phyloP scores from a whole-genome alignment of 2,329 filamentous ascomycete species.

The Emmonsia crescens region DNA sequence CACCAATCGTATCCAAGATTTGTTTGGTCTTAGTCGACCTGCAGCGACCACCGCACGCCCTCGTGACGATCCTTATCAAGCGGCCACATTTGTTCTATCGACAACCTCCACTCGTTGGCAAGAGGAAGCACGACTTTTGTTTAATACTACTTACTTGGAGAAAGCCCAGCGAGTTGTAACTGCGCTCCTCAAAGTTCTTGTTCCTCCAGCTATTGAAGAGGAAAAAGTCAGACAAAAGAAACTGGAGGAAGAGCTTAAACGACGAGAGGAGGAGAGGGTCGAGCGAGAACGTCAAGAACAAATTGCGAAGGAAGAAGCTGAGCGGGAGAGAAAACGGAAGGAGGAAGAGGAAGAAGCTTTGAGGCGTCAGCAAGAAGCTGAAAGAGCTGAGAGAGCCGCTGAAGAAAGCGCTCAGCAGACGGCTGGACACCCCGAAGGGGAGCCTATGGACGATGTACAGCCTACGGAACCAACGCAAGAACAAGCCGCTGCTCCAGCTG shows the following conservation, averaged over 20 bases:
- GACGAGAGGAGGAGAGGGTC: conserved; percentile 51
- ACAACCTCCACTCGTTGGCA: conserved; percentile 70
- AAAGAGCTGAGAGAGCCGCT: conserved; percentile 39
- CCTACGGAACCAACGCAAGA: conserved; percentile 31
- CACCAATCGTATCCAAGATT: conserved; percentile 44
- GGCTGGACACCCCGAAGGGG: conserved; percentile 24
- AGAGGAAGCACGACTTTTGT: conserved; percentile 81
- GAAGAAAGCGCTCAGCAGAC: conserved; percentile 30
- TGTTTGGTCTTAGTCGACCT: conserved; percentile 25
- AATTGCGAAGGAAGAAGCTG: conserved; percentile 57
- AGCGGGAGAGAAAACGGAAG: conserved; percentile 56
- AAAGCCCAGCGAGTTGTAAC: conserved; percentile 58
- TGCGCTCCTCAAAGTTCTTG: conserved; percentile 59
- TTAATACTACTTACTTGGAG: conserved; percentile 57
- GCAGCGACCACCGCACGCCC: conserved; percentile 19
- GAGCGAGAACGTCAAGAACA: conserved; percentile 53
- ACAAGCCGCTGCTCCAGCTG: conserved; percentile 23
- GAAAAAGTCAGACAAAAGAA: conserved; percentile 60
- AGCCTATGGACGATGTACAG: conserved; percentile 71
- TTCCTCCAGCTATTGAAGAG: conserved; percentile 73
- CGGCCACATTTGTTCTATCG: conserved; percentile 62
- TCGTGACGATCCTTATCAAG: conserved; percentile 49
- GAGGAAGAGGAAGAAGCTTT: conserved; percentile 58
- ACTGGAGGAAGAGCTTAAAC: conserved; percentile 44
- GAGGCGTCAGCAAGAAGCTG: conserved; percentile 46